phyloP scores from a whole-genome alignment of 73 alveolate species.

The Urostyla sp. region DNA sequence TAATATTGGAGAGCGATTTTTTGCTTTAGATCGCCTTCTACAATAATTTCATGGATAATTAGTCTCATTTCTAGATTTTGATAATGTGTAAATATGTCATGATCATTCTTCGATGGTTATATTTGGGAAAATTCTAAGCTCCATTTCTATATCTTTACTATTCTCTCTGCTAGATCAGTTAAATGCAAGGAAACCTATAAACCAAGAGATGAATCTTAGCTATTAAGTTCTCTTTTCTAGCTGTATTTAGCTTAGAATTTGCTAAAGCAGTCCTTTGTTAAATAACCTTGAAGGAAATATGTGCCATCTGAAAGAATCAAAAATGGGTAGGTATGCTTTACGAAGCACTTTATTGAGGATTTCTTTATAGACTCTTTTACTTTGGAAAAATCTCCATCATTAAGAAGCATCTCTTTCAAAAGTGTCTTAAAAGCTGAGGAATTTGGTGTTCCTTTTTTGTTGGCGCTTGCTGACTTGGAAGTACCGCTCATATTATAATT shows the following conservation, averaged over 20 bases:
- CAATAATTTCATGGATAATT: constrained; percentile 51
- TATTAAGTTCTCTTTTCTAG: constrained; percentile 36
- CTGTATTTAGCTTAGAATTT: constrained; percentile 14
- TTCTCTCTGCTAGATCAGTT: too few species aligned
- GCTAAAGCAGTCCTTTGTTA: constrained; percentile 50
- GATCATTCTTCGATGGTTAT: constrained; percentile 55
- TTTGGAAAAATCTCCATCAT: constrained; percentile 23
- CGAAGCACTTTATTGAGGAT: constrained; percentile 51
- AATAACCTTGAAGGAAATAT: constrained; percentile 50
- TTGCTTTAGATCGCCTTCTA: constrained; percentile 34
- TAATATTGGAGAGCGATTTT: constrained; percentile 28
- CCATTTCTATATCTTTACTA: too few species aligned
- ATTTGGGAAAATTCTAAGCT: constrained; percentile 19
- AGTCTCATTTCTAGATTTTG: constrained; percentile 60
- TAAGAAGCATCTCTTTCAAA: background rate
- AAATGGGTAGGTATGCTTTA: constrained; percentile 56
- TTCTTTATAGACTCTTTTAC: background rate
- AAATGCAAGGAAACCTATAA: too few species aligned
- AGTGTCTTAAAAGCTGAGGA: constrained; percentile 32
- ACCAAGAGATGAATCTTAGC: constrained; percentile 39
- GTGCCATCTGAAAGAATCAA: constrained; percentile 60
- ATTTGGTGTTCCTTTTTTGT: background rate
- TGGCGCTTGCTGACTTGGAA: too few species aligned
- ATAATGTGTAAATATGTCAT: constrained; percentile 46
- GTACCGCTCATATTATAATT: too few species aligned